Base-by-base conservation (phyloP, 2,329 filamentous ascomycete species). In the Coniochaeta ligniaria region DNA sequence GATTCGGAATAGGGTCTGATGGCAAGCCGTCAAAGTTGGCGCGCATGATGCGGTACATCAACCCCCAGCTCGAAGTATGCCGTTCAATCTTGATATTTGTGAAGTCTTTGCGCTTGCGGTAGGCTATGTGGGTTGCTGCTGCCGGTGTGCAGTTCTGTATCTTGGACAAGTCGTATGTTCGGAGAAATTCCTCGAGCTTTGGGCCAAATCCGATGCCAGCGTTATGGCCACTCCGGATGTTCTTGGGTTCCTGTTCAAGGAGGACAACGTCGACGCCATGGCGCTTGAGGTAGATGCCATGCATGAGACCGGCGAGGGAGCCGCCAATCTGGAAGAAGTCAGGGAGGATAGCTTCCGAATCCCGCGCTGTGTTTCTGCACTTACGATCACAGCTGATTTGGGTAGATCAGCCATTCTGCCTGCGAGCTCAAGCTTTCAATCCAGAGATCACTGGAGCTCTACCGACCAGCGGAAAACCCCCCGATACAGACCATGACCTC, bases 21-120 rank as follows among this genome's bases (percentile, higher is more conserved):
- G 60, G 59, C 5, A 66, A 24, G 2, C 74, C 75, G 60, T 78
- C 75, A 52, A 76, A 75, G 56, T 75, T 73, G 62, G 74, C 75
- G 8, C 75, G 66, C 9, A 78, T 66, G 7, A 77, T 64, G 20
- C 72, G 67, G 61, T 77, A 76, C 38, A 77, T 61, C 33, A 74
- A 60, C 43, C 75, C 74, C 76, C 76, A 79, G 60, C 72, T 76
- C 1, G 75, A 76, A 68, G 75, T 73, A 20, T 69, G 63, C 60
- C 74, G 71, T 33, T 64, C 60, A 11, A 65, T 59, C 2, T 64
- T 67, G n/a, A 60, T 56, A 7, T 59, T 38, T 31, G 43, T 57
- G n/a, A 64, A 41, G 12, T 64, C 54, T 7, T 58, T 50, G 33
- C 56, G 60, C 36, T 60, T 65, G 58, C 63, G 60, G 28, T 56